Evolutionary conservation across 2,329 filamentous ascomycete species (phyloP).

Genomic region (Westerdykella aurantiaca): DNA sequence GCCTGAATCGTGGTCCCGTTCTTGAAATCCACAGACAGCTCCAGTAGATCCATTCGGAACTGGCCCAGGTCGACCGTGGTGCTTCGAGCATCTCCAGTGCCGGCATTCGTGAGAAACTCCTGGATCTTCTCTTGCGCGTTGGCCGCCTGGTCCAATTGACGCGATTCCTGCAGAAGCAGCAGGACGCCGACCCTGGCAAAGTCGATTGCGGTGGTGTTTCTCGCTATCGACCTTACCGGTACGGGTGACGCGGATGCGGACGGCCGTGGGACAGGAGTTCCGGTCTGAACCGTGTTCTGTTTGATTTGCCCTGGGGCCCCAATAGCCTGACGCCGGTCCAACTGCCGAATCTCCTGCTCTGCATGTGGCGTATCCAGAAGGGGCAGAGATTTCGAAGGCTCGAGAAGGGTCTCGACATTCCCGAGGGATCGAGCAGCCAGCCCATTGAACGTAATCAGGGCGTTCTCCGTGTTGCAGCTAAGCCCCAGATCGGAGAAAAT

Average conservation of each 20-base stretch:
- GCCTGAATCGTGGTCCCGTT: constrained; percentile 31
- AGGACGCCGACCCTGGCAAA: constrained; percentile 45
- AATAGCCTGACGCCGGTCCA: constrained; percentile 22
- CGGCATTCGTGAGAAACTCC: constrained; percentile 28
- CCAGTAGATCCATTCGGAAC: constrained; percentile 28
- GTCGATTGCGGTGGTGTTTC: constrained; percentile 36
- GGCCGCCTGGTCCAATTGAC: constrained; percentile 36
- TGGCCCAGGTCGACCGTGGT: constrained; percentile 24
- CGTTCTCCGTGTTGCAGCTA: constrained; percentile 79
- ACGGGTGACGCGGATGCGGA: constrained; percentile 14
- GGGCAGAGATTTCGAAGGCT: constrained; percentile 20
- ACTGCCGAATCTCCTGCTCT: constrained; percentile 5
- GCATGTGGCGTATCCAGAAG: constrained; percentile 21
- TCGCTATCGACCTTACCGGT: constrained; percentile 25
- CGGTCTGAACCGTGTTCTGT: constrained; percentile 12
- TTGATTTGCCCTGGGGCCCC: constrained; percentile 30
- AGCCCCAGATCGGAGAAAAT: constrained; percentile 70
- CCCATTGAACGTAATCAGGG: constrained; percentile 75
- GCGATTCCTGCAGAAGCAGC: constrained; percentile 40
- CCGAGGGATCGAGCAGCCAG: constrained; percentile 27
- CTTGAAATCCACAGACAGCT: constrained; percentile 25
- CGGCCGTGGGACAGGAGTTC: constrained; percentile 7
- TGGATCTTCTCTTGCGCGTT: constrained; percentile 42
- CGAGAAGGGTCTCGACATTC: constrained; percentile 10
- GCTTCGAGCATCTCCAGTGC: constrained; percentile 19